Percentiles rank a stretch among this genome's conserved stretches.
Conservation (phyloP, 2,329 filamentous ascomycete species). For the Sarocladium kiliense region DNA sequence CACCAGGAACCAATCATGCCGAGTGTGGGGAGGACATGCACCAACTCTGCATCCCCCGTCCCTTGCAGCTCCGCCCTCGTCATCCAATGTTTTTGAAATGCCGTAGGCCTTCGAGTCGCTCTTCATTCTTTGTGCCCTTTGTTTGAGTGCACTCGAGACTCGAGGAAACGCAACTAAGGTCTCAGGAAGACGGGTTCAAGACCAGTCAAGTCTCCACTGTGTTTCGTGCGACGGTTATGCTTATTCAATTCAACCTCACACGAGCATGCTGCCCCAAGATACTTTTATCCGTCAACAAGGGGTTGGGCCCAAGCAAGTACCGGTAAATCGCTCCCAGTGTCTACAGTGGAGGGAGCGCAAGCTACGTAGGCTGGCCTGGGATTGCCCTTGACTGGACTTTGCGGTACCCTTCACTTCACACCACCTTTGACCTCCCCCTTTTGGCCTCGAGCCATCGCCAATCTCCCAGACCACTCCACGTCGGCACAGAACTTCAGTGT, state of each 20-base stretch:
- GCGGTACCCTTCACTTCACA: too few species aligned
- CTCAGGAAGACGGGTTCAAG: too few species aligned
- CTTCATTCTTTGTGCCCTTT: background rate
- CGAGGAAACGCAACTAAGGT: too few species aligned
- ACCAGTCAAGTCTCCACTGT: background rate
- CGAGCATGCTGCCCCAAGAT: too few species aligned
- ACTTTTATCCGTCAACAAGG: too few species aligned
- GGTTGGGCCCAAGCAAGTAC: too few species aligned
- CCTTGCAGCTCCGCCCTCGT: background rate
- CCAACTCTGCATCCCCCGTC: background rate
- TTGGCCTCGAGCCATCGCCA: background rate
- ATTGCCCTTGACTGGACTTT: too few species aligned
- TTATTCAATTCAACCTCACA: background rate
- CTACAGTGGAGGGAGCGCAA: too few species aligned
- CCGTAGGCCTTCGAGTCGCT: background rate
- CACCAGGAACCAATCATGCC: conserved; percentile 7
- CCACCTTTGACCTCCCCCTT: background rate
- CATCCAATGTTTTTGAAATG: background rate
- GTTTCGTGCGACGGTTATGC: background rate
- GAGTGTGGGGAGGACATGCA: background rate
- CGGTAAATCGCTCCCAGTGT: too few species aligned
- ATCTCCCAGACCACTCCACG: background rate
- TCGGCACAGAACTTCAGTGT: background rate
- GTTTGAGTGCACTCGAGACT: too few species aligned
- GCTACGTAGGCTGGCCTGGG: too few species aligned